Percentiles rank a stretch among this genome's conserved stretches.
Conservation (phyloP, 345 rosid species). For the Streptanthus diversifolius region DNA sequence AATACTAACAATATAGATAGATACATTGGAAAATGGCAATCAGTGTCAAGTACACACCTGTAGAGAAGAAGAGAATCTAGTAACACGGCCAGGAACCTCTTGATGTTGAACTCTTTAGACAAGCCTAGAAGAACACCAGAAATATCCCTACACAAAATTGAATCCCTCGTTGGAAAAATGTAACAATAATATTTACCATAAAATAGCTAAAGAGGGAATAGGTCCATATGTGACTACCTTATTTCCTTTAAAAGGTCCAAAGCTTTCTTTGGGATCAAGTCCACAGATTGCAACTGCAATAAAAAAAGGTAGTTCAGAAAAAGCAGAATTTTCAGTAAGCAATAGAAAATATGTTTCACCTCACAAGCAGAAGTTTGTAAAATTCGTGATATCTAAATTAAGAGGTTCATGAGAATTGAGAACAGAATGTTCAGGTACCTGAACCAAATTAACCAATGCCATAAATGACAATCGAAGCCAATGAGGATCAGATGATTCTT, state of each 20-base stretch:
- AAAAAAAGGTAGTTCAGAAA: constrained; percentile 25
- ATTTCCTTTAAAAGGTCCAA: constrained; percentile 66
- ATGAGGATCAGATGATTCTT: constrained; percentile 58
- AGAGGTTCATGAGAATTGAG: neutral
- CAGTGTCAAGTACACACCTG: constrained; percentile 49
- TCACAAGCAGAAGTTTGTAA: neutral
- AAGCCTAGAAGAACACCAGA: constrained; percentile 56
- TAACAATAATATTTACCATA: neutral
- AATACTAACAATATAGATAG: constrained; percentile 1
- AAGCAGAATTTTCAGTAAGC: neutral
- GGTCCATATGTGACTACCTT: constrained; percentile 42
- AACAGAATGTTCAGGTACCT: constrained; percentile 47
- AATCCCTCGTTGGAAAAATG: neutral
- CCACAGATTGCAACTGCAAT: constrained; percentile 61
- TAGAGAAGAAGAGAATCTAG: constrained; percentile 57
- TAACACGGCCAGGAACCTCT: constrained; percentile 62
- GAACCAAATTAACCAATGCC: constrained; percentile 74
- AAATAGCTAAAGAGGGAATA: neutral
- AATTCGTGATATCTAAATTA: neutral
- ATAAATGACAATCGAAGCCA: constrained; percentile 67
- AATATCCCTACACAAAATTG: constrained; percentile 50
- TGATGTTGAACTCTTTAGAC: constrained; percentile 69
- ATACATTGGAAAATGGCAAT: neutral
- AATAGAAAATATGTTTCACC: constrained; percentile 7
- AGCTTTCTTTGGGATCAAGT: constrained; percentile 61